Evolutionary conservation across 495 filamentous ascomycete species (phyloP).

Genomic region (Daldinia childiae): DNA sequence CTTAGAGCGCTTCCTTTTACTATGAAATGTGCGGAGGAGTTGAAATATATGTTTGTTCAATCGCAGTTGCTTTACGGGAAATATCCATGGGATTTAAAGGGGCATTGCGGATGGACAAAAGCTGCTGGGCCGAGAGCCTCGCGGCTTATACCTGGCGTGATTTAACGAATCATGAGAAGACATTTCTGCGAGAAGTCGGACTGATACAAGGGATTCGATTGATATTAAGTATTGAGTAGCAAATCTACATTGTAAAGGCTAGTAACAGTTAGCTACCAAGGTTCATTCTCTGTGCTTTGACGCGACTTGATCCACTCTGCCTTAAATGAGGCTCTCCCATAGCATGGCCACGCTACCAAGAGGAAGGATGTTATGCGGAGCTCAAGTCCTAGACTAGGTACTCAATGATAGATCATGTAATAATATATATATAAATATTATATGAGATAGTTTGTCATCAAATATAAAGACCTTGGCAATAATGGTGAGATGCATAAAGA

Average conservation of each 20-base stretch:
- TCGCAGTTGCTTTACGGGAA: slow-evolving; percentile 14
- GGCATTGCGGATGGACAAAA: slow-evolving; percentile 23
- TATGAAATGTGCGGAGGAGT: slow-evolving; percentile 7
- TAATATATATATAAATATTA: background rate
- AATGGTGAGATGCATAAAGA: background rate
- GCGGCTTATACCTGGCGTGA: slow-evolving; percentile 32
- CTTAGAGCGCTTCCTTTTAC: slow-evolving; percentile 3
- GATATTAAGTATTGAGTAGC: slow-evolving; percentile 18
- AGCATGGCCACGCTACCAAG: background rate
- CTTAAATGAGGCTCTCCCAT: background rate
- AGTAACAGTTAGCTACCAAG: background rate
- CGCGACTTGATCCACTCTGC: background rate
- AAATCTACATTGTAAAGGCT: background rate
- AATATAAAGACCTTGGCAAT: background rate
- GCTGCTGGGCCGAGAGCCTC: slow-evolving; percentile 27
- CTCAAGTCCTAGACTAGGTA: background rate
- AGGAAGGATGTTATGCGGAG: background rate
- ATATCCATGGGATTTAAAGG: slow-evolving; percentile 22
- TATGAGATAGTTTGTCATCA: background rate
- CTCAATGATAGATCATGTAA: background rate
- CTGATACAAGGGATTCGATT: slow-evolving; percentile 19
- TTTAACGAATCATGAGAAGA: slow-evolving; percentile 41
- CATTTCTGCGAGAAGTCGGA: slow-evolving; percentile 22
- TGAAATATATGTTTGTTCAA: slow-evolving; percentile 9
- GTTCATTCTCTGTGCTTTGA: background rate